Evolutionary conservation across 495 filamentous ascomycete genomes (phyloP), one percentile per base, ranked within the genome.

Genomic region (Cercophora samala): DNA sequence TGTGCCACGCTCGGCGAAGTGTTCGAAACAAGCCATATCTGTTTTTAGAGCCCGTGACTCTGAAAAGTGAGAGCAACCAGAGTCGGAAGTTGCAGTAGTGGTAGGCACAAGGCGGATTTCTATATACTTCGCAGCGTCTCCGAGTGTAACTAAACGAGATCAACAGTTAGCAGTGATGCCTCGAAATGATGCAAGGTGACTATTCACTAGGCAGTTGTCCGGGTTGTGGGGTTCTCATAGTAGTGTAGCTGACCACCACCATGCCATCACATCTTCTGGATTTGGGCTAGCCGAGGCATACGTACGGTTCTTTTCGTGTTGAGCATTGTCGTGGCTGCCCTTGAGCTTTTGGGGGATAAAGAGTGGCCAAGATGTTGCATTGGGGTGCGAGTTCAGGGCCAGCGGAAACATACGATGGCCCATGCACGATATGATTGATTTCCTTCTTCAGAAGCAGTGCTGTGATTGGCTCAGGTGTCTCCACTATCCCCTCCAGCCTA

Each of bases 21-120:
- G 25, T 66, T 69, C 67, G 63, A 66, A 66, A 66, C 63, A 66
- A 25, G 55, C 17, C 37, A 58, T 23, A 22, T 37, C 67, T 63
- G 53, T 59, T 69, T 63, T 65, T 46, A 51, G 55, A 52, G 32
- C 18, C 11, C 19, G n/a, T n/a, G 17, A 51, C 15, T 21, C 15
- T 21, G 37, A 17, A 46, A 2, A 46, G 37, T 46, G 9, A 46
- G 37, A 46, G 11, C 5, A 46, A 0, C 5, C 37, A 17, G 11
- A 46, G 37, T 0, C 37, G n/a, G n/a, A n/a, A n/a, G n/a, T 17
- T 13, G 37, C 5, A 2, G 37, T 46, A 46, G 26, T 29, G 26
- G 1, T 3, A 46, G 9, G 15, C 37, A 46, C 37, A 17, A 46
- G 8, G 1, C 37, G 37, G 9, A 46, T 46, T 46, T 17, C 37